Evolutionary conservation across 257 asterid genomes (phyloP).

Genomic region (Scutellaria barbata): DNA sequence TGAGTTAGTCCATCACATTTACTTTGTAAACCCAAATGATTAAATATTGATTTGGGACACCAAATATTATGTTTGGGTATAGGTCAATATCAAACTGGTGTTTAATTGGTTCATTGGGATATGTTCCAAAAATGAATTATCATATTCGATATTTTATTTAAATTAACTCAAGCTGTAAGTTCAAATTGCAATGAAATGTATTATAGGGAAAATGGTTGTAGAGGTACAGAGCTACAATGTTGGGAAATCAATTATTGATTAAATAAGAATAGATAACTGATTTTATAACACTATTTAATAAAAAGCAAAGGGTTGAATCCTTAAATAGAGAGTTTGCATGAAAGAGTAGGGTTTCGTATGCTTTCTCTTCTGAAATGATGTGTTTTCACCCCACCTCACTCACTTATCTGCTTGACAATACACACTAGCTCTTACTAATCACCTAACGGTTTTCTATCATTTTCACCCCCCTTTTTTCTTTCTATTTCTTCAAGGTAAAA

Average conservation of each 20-base stretch:
- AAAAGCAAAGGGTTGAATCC: no score
- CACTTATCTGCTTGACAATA: conserved; percentile 55
- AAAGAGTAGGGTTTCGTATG: conserved; percentile 57
- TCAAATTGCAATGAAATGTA: not conserved
- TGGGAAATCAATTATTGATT: no score
- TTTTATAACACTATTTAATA: not conserved
- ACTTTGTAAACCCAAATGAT: not conserved
- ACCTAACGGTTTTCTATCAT: conserved; percentile 54
- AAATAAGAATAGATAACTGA: no score
- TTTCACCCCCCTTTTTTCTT: conserved; percentile 1
- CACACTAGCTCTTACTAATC: conserved; percentile 35
- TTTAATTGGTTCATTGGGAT: not conserved
- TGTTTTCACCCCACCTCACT: conserved; percentile 36
- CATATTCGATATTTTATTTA: not conserved
- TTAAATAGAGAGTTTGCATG: no score
- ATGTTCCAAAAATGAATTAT: conserved; percentile 1
- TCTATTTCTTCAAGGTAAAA: not conserved
- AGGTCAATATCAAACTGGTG: not conserved
- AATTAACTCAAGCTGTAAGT: not conserved
- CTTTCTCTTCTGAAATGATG: conserved; percentile 31
- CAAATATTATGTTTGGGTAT: not conserved
- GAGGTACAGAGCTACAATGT: no score
- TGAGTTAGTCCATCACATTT: not conserved
- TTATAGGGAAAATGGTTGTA: no score
- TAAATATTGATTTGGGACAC: not conserved